A percentile compares a stretch with the other conserved stretches of the same genome.
phyloP scores from a whole-genome alignment of 176 grass and related monocot genomes.

The Thinopyrum elongatum region DNA sequence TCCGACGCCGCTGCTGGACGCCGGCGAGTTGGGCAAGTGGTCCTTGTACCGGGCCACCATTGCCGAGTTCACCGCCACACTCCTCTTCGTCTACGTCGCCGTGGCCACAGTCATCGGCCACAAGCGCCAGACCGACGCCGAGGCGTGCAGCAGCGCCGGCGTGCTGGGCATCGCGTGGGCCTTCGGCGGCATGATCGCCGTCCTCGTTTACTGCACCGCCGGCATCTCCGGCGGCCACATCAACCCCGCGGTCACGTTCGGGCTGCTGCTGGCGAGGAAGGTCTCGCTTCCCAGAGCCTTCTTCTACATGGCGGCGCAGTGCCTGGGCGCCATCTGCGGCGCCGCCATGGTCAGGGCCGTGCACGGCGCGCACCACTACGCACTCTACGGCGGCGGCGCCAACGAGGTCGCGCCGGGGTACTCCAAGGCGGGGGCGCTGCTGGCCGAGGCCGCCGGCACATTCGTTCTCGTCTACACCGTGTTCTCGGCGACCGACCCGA shows the following conservation, averaged over 20 bases:
- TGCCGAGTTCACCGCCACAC: background rate
- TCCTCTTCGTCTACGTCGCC: background rate
- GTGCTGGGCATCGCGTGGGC: slow-evolving; percentile 80
- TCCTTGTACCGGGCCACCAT: background rate
- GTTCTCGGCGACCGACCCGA: background rate
- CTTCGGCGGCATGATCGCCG: slow-evolving; percentile 87
- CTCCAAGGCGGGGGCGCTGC: background rate
- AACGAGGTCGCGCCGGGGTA: background rate
- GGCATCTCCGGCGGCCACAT: slow-evolving; percentile 70
- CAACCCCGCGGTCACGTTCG: slow-evolving; percentile 14
- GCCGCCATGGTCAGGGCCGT: slow-evolving; percentile 30
- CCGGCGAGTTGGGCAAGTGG: background rate
- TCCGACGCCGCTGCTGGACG: background rate
- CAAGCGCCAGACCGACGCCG: background rate
- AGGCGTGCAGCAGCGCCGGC: slow-evolving; percentile 48
- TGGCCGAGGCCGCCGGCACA: background rate
- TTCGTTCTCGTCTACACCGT: background rate
- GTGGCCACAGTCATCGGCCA: background rate
- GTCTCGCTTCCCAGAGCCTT: background rate
- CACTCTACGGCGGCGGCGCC: background rate
- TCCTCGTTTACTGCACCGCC: slow-evolving; percentile 85
- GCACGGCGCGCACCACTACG: background rate
- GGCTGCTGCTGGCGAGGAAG: background rate
- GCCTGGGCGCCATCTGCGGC: slow-evolving; percentile 90
- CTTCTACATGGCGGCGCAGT: slow-evolving; percentile 44